A percentile compares a stretch with the other conserved stretches of the same genome.
Conservation (phyloP, 1,284 basidiomycete genomes). For the Coniferiporia sulphurascens region DNA sequence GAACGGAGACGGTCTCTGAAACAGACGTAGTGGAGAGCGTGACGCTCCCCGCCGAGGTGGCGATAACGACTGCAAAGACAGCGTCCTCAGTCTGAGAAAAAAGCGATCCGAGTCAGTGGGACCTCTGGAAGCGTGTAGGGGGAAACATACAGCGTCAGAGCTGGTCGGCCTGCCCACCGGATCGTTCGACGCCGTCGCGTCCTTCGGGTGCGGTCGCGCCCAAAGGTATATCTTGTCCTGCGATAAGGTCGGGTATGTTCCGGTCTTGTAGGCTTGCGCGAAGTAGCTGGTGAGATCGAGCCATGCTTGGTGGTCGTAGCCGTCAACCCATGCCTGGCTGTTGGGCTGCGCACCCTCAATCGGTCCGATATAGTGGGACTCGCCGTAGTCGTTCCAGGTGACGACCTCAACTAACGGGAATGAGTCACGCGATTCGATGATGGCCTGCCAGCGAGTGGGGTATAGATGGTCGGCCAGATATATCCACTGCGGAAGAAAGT, state of each 20-base stretch:
- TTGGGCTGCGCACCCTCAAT: constrained; percentile 63
- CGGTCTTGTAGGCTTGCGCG: constrained; percentile 72
- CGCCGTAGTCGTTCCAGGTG: constrained; percentile 66
- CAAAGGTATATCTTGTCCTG: constrained; percentile 69
- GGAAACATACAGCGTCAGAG: constrained; percentile 41
- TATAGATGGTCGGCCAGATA: constrained; percentile 70
- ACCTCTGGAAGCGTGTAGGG: not conserved
- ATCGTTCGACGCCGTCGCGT: constrained; percentile 46
- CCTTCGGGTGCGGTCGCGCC: constrained; percentile 65
- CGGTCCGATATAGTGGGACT: constrained; percentile 61
- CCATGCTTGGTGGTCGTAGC: constrained; percentile 61
- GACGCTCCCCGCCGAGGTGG: constrained; percentile 48
- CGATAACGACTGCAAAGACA: constrained; percentile 30
- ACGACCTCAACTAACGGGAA: constrained; percentile 57
- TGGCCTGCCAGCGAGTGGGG: constrained; percentile 66
- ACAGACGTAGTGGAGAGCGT: constrained; percentile 46
- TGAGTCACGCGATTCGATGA: constrained; percentile 55
- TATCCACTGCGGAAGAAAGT: constrained; percentile 39
- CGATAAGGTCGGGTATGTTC: constrained; percentile 55
- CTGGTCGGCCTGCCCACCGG: constrained; percentile 51
- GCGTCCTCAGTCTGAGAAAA: constrained; percentile 43
- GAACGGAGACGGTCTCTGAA: constrained; percentile 45
- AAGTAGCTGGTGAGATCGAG: constrained; percentile 67
- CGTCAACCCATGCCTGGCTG: constrained; percentile 60
- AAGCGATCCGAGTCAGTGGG: not conserved